phyloP scores from a whole-genome alignment of 106 monocot genomes.

The Gastrodia elata region DNA sequence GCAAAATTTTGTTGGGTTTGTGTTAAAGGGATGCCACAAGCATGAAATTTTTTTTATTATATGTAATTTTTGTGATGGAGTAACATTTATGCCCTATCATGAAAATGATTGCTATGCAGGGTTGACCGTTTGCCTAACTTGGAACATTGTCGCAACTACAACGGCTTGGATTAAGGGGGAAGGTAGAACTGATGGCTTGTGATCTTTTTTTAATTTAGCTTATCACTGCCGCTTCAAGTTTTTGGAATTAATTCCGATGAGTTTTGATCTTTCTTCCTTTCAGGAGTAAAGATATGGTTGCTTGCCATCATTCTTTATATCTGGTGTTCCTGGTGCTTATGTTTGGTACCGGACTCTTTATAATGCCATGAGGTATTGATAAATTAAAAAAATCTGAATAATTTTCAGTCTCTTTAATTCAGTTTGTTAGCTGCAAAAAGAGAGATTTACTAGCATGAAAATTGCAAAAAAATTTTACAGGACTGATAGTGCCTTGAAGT shows the following conservation, averaged over 20 bases:
- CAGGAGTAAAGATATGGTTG: constrained; percentile 85
- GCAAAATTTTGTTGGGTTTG: neutral
- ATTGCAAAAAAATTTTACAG: constrained; percentile 23
- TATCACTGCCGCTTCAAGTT: neutral
- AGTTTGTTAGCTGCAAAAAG: neutral
- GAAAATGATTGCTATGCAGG: constrained; percentile 34
- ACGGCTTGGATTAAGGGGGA: constrained; percentile 79
- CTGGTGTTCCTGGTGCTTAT: constrained; percentile 87
- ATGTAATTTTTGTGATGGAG: neutral
- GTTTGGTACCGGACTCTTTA: constrained; percentile 98
- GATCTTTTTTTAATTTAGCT: neutral
- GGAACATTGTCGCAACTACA: constrained; percentile 78
- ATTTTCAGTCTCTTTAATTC: neutral
- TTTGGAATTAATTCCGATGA: neutral
- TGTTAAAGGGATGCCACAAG: neutral
- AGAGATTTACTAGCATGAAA: neutral
- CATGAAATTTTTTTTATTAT: neutral
- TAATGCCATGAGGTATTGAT: constrained; percentile 67
- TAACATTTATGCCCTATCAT: constrained; percentile 9
- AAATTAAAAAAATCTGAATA: neutral
- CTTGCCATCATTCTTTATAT: constrained; percentile 84
- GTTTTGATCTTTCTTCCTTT: constrained; percentile 2
- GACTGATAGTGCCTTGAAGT: constrained; percentile 96
- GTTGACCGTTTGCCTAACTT: constrained; percentile 57
- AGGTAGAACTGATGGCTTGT: constrained; percentile 22